Percentiles rank a stretch among this genome's conserved stretches.
Evolutionary conservation across 495 filamentous ascomycete species (phyloP).

Genomic region (Penicillium mononematosum): DNA sequence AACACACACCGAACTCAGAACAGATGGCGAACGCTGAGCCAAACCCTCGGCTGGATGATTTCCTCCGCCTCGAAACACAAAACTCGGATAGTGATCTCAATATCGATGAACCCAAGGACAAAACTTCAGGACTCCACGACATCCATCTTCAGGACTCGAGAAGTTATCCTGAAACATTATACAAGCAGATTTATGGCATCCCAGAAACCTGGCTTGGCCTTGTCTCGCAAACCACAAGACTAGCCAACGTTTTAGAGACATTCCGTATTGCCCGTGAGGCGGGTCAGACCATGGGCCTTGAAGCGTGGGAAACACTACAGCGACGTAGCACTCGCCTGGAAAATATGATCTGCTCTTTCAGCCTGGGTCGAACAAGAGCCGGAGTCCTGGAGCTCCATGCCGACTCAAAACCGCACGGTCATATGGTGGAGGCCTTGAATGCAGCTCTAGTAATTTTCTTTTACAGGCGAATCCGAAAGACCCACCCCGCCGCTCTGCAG

Average conservation of each 20-base stretch:
- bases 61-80: conserved; percentile 31
- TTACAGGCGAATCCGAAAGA: conserved; percentile 32
- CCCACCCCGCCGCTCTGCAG: conserved; percentile 32
- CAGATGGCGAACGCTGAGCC: conserved; percentile 10
- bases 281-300: conserved; percentile 16
- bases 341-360: conserved; percentile 38
- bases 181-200: conserved; percentile 38
- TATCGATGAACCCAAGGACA: conserved; percentile 37
- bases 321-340: conserved; percentile 32
- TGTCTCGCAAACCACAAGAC: conserved; percentile 35
- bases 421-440: conserved; percentile 32
- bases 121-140: conserved; percentile 26
- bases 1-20: neutral
- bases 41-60: conserved; percentile 34
- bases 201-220: conserved; percentile 40
- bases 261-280: conserved; percentile 21
- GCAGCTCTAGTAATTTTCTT: conserved; percentile 37
- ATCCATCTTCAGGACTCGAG: conserved; percentile 39
- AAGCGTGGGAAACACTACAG: conserved; percentile 34
- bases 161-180: conserved; percentile 31
- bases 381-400: conserved; percentile 13
- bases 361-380: conserved; percentile 16
- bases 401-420: conserved; percentile 19
- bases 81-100: conserved; percentile 36
- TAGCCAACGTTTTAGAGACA: conserved; percentile 36